Evolutionary conservation across 2,329 filamentous ascomycete genomes (phyloP).

Genomic region (Acarospora socialis): DNA sequence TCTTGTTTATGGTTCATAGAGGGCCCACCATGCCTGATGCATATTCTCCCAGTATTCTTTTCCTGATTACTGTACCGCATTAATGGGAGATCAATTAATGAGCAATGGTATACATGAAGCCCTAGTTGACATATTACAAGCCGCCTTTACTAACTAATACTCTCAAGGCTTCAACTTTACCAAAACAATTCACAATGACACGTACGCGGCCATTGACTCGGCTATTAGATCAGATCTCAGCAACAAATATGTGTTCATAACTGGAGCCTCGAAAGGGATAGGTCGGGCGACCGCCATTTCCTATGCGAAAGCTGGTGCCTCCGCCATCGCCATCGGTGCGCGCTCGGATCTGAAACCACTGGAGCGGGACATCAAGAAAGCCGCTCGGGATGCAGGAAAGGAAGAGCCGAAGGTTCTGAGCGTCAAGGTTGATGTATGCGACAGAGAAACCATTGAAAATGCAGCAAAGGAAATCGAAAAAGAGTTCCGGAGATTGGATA

Average conservation of each 20-base stretch:
- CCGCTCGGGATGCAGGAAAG: conserved; percentile 24
- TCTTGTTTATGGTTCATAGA: too few species aligned
- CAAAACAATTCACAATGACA: conserved; percentile 30
- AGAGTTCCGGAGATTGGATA: conserved; percentile 26
- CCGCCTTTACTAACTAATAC: too few species aligned
- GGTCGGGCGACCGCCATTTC: conserved; percentile 40
- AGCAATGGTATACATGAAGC: too few species aligned
- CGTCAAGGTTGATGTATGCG: conserved; percentile 31
- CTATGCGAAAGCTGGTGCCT: conserved; percentile 40
- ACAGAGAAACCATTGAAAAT: conserved; percentile 22
- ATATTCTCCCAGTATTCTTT: too few species aligned
- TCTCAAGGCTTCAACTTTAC: conserved; percentile 12
- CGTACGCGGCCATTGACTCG: conserved; percentile 39
- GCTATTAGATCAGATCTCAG: conserved; percentile 20
- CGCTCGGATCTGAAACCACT: conserved; percentile 29
- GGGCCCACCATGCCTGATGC: too few species aligned
- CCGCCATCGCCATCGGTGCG: conserved; percentile 38
- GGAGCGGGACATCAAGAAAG: conserved; percentile 15
- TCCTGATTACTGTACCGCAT: too few species aligned
- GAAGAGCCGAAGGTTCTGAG: conserved; percentile 28
- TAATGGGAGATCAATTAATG: too few species aligned
- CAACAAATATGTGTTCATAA: conserved; percentile 36
- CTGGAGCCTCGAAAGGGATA: conserved; percentile 41
- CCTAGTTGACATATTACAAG: too few species aligned
- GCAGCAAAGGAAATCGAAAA: conserved; percentile 22